phyloP scores from a whole-genome alignment of 2,329 filamentous ascomycete species.

The Pestalotiopsis sp. region DNA sequence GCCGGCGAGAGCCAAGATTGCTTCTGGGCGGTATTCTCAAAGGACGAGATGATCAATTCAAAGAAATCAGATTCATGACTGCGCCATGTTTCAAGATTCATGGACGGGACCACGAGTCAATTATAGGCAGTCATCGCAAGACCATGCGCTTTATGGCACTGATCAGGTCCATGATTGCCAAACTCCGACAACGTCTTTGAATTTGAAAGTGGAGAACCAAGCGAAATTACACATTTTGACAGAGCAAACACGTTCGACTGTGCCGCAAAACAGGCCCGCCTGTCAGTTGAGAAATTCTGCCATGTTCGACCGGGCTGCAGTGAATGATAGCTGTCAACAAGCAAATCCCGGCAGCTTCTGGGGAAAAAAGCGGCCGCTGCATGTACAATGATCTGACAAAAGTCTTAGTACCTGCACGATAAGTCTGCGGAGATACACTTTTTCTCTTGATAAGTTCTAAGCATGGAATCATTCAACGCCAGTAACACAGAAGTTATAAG shows the following conservation, averaged over 20 bases:
- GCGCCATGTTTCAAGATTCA: background rate
- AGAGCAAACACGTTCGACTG: background rate
- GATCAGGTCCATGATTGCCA: background rate
- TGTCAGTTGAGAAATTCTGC: background rate
- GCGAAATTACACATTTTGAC: background rate
- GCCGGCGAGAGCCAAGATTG: background rate
- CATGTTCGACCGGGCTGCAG: background rate
- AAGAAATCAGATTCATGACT: background rate
- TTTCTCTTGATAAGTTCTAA: no score
- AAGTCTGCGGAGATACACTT: no score
- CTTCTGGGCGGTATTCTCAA: background rate
- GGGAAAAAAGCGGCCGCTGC: no score
- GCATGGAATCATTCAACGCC: no score
- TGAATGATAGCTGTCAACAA: background rate
- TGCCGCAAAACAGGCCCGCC: background rate
- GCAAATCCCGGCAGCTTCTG: background rate
- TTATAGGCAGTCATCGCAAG: background rate
- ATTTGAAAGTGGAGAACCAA: background rate
- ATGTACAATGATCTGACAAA: no score
- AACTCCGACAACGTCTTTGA: background rate
- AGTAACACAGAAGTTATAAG: no score
- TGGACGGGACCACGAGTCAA: background rate
- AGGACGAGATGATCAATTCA: background rate
- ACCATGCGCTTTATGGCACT: background rate
- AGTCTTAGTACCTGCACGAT: no score